Evolutionary conservation across 208 protist genomes (phyloP).

Genomic region (Trypanosomatidae sp.): DNA sequence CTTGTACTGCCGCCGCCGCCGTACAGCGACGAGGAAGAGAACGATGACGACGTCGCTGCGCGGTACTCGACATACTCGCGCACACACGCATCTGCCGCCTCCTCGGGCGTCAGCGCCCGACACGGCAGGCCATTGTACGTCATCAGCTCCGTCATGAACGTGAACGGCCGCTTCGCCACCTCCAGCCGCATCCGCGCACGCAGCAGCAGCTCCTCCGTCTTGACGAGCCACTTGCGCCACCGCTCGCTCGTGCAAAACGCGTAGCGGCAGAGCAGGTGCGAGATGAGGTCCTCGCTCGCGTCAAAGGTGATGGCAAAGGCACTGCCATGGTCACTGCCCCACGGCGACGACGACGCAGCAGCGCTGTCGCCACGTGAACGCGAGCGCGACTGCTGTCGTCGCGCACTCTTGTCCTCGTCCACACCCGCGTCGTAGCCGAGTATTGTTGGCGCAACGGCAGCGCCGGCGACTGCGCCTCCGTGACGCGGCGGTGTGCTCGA

Average conservation of each 20-base stretch:
- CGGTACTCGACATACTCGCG: constrained; percentile 57
- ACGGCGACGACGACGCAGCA: not conserved
- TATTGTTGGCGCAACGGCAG: constrained; percentile 2
- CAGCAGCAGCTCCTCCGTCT: constrained; percentile 68
- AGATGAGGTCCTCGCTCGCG: constrained; percentile 66
- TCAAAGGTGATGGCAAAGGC: constrained; percentile 30
- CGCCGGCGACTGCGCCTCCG: too few species aligned
- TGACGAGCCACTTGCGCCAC: constrained; percentile 83
- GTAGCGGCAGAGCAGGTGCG: constrained; percentile 65
- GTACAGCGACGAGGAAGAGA: too few species aligned
- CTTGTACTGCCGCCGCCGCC: too few species aligned
- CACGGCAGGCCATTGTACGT: constrained; percentile 58
- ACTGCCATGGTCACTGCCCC: not conserved
- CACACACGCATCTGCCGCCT: constrained; percentile 20
- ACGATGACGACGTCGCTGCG: constrained; percentile 10
- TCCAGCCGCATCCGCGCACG: constrained; percentile 59
- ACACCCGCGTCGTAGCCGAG: constrained; percentile 13
- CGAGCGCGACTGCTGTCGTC: not conserved
- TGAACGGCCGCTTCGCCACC: constrained; percentile 39
- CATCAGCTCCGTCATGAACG: constrained; percentile 66
- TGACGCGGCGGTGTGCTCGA: too few species aligned
- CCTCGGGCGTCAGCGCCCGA: constrained; percentile 26
- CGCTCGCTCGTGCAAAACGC: constrained; percentile 87
- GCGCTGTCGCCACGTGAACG: not conserved
- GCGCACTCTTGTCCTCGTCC: not conserved